Base-by-base conservation (phyloP, 2,329 filamentous ascomycete species). In the Trichoderma oligosporum region DNA sequence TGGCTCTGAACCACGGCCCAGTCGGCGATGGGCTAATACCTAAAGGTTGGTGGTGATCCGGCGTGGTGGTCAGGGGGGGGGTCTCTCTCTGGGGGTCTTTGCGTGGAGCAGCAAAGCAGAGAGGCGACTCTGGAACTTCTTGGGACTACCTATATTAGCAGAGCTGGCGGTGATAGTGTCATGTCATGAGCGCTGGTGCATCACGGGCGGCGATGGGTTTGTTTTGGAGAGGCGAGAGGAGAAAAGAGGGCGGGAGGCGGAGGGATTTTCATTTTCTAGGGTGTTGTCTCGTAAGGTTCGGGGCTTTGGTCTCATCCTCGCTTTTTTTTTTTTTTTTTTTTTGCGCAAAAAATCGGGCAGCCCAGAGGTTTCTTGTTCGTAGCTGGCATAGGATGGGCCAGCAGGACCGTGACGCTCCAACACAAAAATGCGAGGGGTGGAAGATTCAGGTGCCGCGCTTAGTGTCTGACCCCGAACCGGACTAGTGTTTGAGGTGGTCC, bases 241-340 rank as follows among this genome's bases (percentile, higher is more conserved):
- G 53, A 63, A 65, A 65, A 66, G 65, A 63, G 61, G 64, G 63
- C 66, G 62, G 59, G 53, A 60, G 61, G 63, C 53, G 66, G 68
- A 62, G 66, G 65, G 61, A 64, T 66, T 66, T 68, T 65, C 63
- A 65, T 66, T 64, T 63, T 65, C 62, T 64, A 64, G 68, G 66
- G 66, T 63, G 64, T 63, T 72, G 69, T 72, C 70, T 72, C 67
- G 70, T 67, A 67, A 64, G 65, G 63, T 71, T 70, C 68, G 70
- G 67, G 67, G 68, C 68, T 65, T 69, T 72, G 68, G 71, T 72
- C 67, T 72, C 68, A 72, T 73, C 70, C 69, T 70, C 68, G 69
- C 65, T 72, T 66, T 70, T 70, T 70, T 69, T 70, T 67, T 66
- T 70, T 70, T 70, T 69, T 70, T 67, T 70, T 66, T 72, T 66